phyloP scores from a whole-genome alignment of 495 filamentous ascomycete species.

The Xylaria sp. region DNA sequence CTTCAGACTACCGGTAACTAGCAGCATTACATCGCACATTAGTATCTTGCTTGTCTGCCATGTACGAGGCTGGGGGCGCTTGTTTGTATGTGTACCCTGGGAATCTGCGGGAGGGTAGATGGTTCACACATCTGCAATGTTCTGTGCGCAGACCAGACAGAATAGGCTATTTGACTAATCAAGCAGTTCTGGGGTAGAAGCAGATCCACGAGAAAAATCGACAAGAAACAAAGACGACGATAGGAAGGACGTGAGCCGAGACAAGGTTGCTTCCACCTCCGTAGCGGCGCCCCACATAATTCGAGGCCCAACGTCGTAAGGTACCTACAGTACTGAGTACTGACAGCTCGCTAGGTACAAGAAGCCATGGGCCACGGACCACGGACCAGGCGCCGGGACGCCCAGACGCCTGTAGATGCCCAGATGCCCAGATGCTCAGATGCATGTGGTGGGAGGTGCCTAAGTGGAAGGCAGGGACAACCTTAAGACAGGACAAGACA shows the following conservation, averaged over 20 bases:
- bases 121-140: neutral
- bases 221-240: slow-evolving; percentile 8
- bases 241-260: neutral
- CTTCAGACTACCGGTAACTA: neutral
- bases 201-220: neutral
- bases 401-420: neutral
- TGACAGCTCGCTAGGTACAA: neutral
- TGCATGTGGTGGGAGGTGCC: neutral
- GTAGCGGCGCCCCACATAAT: slow-evolving; percentile 1
- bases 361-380: neutral
- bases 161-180: slow-evolving; percentile 7
- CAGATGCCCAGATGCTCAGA: neutral
- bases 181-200: neutral
- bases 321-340: no score
- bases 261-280: neutral
- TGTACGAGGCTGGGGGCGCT: neutral
- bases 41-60: neutral
- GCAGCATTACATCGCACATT: slow-evolving; percentile 5
- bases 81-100: slow-evolving; percentile 2
- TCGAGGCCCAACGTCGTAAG: slow-evolving; percentile 21
- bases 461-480: no score
- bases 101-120: slow-evolving; percentile 7
- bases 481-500: no score
- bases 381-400: neutral
- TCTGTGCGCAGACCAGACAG: neutral